phyloP scores from a whole-genome alignment of 2,329 filamentous ascomycete species.

The Aspergillus uvarum region DNA sequence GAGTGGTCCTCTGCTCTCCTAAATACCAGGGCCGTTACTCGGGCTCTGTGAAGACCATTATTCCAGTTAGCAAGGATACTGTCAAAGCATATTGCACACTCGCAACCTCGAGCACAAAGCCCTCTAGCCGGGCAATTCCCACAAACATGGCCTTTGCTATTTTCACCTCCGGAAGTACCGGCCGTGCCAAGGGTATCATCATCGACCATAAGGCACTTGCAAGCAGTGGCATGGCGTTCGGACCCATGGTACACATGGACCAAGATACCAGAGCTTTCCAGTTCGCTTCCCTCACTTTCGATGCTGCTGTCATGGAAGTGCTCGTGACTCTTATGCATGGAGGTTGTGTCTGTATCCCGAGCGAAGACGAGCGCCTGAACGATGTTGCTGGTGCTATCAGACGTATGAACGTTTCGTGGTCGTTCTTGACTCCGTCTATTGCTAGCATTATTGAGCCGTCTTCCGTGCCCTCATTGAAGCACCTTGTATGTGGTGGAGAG shows the following conservation, averaged over 20 bases:
- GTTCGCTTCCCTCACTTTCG: constrained; percentile 50
- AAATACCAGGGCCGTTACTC: constrained; percentile 32
- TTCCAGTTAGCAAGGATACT: constrained; percentile 34
- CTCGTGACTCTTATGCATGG: constrained; percentile 43
- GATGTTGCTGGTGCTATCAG: constrained; percentile 49
- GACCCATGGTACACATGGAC: constrained; percentile 27
- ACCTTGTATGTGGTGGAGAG: constrained; percentile 48
- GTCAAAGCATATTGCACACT: constrained; percentile 29
- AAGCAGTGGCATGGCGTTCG: constrained; percentile 35
- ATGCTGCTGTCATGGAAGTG: constrained; percentile 44
- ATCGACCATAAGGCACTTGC: constrained; percentile 36
- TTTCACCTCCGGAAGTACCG: constrained; percentile 41
- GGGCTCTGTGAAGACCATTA: constrained; percentile 29
- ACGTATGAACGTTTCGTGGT: constrained; percentile 52
- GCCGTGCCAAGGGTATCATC: constrained; percentile 39
- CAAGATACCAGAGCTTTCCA: constrained; percentile 37
- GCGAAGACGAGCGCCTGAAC: constrained; percentile 48
- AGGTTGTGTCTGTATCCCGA: constrained; percentile 51
- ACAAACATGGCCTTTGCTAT: constrained; percentile 36
- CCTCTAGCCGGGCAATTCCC: constrained; percentile 13
- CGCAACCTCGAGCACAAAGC: constrained; percentile 7
- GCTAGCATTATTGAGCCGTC: constrained; percentile 43
- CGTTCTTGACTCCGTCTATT: constrained; percentile 48
- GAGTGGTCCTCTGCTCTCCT: constrained; percentile 35
- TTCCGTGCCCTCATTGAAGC: constrained; percentile 43